These are phyloP conservation scores for Termitomyces sp. DNA, from an alignment of 768 basidiomycete species.

Conservation along the genomic window DNA sequence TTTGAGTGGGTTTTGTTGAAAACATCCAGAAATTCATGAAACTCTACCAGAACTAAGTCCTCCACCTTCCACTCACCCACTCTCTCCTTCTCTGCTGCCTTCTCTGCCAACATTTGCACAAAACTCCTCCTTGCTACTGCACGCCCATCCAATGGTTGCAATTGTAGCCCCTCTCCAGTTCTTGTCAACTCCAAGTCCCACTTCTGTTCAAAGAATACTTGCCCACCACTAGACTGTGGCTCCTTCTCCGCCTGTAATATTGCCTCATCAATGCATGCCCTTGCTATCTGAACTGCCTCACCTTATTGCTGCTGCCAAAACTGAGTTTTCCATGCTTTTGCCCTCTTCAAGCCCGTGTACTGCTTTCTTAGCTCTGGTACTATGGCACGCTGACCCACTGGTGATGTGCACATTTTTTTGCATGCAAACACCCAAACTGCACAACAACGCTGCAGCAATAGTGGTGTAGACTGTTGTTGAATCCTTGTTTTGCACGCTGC, in stretches of 20 bases:
- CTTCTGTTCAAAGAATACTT: not conserved
- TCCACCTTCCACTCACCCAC: no score
- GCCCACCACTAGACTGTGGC: not conserved
- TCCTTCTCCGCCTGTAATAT: not conserved
- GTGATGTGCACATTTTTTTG: no score
- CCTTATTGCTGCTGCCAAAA: not conserved
- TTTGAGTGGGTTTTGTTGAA: not conserved
- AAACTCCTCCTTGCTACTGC: not conserved
- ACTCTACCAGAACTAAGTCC: no score
- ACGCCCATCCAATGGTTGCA: not conserved
- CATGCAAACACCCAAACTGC: no score
- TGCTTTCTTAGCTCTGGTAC: no score
- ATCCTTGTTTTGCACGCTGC: no score
- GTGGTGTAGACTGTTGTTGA: no score
- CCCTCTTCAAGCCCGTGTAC: not conserved
- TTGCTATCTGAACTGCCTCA: not conserved
- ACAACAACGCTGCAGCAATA: no score
- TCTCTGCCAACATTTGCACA: not conserved
- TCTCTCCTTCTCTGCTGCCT: not conserved
- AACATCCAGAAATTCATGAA: no score
- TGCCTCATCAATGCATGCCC: not conserved
- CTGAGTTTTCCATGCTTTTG: not conserved
- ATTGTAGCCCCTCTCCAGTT: not conserved
- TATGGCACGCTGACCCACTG: no score
- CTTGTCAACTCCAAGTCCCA: not conserved